Evolutionary conservation across 2,329 filamentous ascomycete genomes (phyloP), one percentile per base, ranked within the genome.

Genomic region (Conoideocrella luteorostrata): DNA sequence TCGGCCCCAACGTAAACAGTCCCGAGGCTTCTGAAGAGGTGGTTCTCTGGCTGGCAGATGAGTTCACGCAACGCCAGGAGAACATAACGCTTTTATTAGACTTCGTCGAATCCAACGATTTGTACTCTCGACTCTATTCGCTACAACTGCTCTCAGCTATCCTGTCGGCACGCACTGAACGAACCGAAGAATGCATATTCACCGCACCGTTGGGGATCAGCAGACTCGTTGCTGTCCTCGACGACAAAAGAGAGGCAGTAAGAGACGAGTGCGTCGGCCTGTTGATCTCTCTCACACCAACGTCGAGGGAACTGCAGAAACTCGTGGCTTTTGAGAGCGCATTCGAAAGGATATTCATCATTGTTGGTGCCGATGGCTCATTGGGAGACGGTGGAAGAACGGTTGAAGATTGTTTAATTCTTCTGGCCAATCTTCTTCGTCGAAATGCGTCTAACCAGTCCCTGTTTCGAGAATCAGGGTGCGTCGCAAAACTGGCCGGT

Each of bases 31-130:
- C 91, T 12, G 91, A 97, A 52, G 93, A 98, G 66, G 94, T 98
- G 55, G 86, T 86, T 15, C 72, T 97, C 22, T 98, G 93, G 89
- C 75, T 98, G 47, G 93, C 93, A 43, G 93, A 98, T 66, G 91
- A 97, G 65, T 98, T 98, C 62, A 96, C 93, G 26, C 90, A 95
- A 73, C 83, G 88, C 50, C 90, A 96, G 78, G 91, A 97, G 67
- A 97, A 98, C 63, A 91, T 96, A 49, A 91, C 88, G 2, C 72
- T 93, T 13, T 77, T 98, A 20, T 78, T 98, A 48, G 86, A 93
- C 60, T 86, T 98, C 44, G 76, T 98, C 52, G 91, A 96, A 52
- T 81, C 84, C 12, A 75, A 74, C 52, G 90, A 96, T 56, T 95
- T 95, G 58, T 95, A 94, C 65, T 86, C 88, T 18, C 84, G 91